Conservation (phyloP, 306 rosid genomes). For the Malus orientalis region DNA sequence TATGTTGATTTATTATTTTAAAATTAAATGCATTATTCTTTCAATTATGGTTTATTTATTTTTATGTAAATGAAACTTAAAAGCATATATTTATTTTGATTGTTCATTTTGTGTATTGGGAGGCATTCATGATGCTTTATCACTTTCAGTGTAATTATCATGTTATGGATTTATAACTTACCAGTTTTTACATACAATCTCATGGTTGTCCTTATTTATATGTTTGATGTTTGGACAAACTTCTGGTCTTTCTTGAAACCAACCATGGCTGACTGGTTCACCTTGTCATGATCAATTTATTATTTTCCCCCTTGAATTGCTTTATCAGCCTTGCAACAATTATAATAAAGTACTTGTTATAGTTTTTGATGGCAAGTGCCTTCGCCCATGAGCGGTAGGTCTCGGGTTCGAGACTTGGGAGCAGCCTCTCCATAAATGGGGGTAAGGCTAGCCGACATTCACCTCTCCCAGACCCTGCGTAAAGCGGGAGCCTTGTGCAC, state of each 20-base stretch:
- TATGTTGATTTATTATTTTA: background rate
- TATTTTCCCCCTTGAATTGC: background rate
- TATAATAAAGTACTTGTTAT: background rate
- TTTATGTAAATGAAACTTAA: background rate
- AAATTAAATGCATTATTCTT: background rate
- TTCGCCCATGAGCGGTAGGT: no score
- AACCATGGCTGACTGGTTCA: background rate
- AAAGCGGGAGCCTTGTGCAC: no score
- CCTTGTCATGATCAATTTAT: background rate
- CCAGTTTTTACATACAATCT: background rate
- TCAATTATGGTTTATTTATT: background rate
- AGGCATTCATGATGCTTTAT: background rate
- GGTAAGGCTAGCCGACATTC: no score
- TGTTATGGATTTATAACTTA: background rate
- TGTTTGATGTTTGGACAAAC: background rate
- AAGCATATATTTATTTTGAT: background rate
- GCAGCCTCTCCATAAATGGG: no score
- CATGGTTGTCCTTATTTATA: background rate
- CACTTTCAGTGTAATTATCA: background rate
- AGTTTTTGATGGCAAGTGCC: background rate
- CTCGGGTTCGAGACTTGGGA: no score
- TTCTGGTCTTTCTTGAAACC: background rate
- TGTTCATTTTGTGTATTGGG: background rate
- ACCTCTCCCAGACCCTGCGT: no score
- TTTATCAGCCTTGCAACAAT: background rate